Base-by-base conservation (phyloP, 1,284 basidiomycete species). In the Meripilus lineatus region DNA sequence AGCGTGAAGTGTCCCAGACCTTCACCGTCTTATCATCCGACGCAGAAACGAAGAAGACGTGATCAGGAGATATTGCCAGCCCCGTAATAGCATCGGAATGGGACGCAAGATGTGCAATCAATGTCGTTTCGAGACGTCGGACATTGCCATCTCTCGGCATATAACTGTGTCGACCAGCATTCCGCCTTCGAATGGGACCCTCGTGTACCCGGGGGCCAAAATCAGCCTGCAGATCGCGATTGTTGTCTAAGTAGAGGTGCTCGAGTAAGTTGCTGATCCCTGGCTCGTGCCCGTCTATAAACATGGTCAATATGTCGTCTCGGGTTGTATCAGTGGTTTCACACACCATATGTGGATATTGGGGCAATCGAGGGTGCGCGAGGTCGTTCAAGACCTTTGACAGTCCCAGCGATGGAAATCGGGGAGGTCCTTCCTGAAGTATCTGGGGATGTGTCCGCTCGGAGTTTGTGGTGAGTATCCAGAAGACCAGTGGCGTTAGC, bases 61-160 rank as follows among this genome's bases (percentile, higher is more conserved):
- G 92, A 59, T 99, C 96, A 0, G 93, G 92, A 1, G 95, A 87
- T 8, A 95, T 89, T 1, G 86, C 85, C 14, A 99, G 70, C 1
- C 82, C 77, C 1, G 86, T 92, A 48, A 99, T 73, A 1, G 80
- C 73, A 14, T 84, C 87, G 0, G 81, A 78, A 58, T 97, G 93
- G 7, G 91, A 90, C 17, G 78, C 77, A n/a, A 95, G 74, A 61
- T 95, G 87, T 0, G 88, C 84, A 40, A 96, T 81, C 49, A 95
- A 76, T 0, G 76, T 84, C 0, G 88, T 86, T 49, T 91, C 89
- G 4, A 77, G 70, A 28, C 75, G 80, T 28, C 76, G 74, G 44
- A 61, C 32, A 18, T 35, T 66, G 10, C 66, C 75, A 52, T 85
- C 83, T 33, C 86, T 71, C 2, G 75, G 63, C 5, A 79, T 68